These are phyloP conservation scores for Rhododendron simsii DNA, from an alignment of 148 eudicot species.

Conservation along the genomic window DNA sequence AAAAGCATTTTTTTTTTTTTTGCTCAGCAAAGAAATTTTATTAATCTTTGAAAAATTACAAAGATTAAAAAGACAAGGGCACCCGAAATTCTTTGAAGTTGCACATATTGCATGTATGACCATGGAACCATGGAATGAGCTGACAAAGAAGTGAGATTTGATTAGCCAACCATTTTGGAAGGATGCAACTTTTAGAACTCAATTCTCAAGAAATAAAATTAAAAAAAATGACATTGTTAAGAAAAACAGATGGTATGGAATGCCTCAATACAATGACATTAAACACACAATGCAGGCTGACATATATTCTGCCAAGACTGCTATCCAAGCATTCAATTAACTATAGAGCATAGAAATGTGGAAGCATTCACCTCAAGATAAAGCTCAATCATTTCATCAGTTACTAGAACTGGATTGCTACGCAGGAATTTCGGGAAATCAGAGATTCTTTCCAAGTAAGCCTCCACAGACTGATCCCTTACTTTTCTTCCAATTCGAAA, in stretches of 20 bases:
- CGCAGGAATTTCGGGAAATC: constrained; percentile 56
- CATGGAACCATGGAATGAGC: not conserved
- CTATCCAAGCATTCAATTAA: not conserved
- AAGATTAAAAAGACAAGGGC: not conserved
- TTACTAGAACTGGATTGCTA: constrained; percentile 58
- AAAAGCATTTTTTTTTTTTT: not conserved
- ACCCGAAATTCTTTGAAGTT: not conserved
- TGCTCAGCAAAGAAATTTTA: no score
- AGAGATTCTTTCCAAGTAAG: constrained; percentile 53
- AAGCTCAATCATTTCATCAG: constrained; percentile 74
- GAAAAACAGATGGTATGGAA: not conserved
- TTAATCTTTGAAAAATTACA: no score
- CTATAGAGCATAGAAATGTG: not conserved
- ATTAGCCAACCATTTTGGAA: not conserved
- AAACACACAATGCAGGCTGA: no score
- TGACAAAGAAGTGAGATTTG: not conserved
- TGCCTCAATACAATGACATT: not conserved
- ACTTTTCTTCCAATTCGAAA: constrained; percentile 34
- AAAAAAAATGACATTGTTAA: not conserved
- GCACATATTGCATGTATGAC: not conserved
- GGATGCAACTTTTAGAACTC: not conserved
- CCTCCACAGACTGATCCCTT: constrained; percentile 38
- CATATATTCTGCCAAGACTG: not conserved
- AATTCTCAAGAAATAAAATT: not conserved
- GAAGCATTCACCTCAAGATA: constrained; percentile 70